phyloP scores from a whole-genome alignment of 2,329 filamentous ascomycete species.

The Xylaria sp. region DNA sequence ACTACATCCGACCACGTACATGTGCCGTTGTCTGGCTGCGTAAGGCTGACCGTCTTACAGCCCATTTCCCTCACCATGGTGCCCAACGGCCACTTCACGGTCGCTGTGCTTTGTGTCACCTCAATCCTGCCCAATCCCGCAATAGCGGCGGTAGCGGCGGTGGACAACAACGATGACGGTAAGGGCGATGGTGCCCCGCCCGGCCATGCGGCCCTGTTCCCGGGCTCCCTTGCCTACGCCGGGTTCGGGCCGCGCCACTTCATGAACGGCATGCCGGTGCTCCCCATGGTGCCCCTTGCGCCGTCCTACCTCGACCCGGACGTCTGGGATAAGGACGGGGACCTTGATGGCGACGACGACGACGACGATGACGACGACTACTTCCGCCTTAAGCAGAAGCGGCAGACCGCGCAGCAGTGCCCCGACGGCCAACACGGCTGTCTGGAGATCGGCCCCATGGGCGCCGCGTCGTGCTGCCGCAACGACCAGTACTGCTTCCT shows the following conservation, averaged over 20 bases:
- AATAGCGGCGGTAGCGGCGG: not conserved
- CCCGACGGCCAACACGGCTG: slow-evolving; percentile 24
- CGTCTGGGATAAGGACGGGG: too few relatives aligned
- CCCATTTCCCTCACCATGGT: slow-evolving; percentile 14
- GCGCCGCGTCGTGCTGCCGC: slow-evolving; percentile 21
- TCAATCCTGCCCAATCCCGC: slow-evolving; percentile 1
- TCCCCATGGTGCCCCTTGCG: slow-evolving; percentile 13
- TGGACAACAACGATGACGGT: not conserved
- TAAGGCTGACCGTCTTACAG: slow-evolving; percentile 10
- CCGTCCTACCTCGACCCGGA: not conserved
- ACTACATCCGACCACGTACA: not conserved
- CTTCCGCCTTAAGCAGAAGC: not conserved
- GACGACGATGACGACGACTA: not conserved
- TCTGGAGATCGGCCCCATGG: slow-evolving; percentile 19
- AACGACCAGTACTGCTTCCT: slow-evolving; percentile 34
- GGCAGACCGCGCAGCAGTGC: slow-evolving; percentile 20
- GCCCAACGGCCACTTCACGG: not conserved
- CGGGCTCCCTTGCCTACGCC: slow-evolving; percentile 2
- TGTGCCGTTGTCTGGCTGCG: slow-evolving; percentile 4
- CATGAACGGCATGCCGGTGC: slow-evolving; percentile 19
- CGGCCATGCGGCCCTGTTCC: slow-evolving; percentile 18
- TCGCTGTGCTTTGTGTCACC: slow-evolving; percentile 2
- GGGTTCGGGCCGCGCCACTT: slow-evolving; percentile 30
- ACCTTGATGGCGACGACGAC: too few relatives aligned
- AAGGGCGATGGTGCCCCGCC: slow-evolving; percentile 10